Conservation (phyloP, 768 basidiomycete species). For the Boletellus emodensis region DNA sequence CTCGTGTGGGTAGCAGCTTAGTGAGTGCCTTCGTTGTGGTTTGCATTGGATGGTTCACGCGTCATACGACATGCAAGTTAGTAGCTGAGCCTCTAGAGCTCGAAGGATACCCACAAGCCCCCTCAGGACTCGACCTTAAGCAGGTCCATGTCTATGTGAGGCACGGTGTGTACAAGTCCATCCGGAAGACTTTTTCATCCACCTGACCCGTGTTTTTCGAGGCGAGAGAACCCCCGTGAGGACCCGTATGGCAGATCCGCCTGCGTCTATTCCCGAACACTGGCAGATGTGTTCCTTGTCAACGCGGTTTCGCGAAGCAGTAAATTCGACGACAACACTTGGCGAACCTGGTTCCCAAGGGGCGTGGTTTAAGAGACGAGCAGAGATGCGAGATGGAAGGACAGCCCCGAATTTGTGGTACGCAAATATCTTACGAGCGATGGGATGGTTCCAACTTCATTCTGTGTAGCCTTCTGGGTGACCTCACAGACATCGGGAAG, state of each 20-base stretch:
- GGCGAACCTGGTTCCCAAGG: slow-evolving; percentile 17
- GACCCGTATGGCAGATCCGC: slow-evolving; percentile 55
- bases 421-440: slow-evolving; percentile 16
- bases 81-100: slow-evolving; percentile 52
- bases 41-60: not conserved
- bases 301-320: slow-evolving; percentile 46
- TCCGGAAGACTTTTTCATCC: not conserved
- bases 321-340: slow-evolving; percentile 24
- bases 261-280: slow-evolving; percentile 61
- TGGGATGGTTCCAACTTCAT: not conserved
- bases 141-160: slow-evolving; percentile 75
- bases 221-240: slow-evolving; percentile 80
- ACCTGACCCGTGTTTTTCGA: slow-evolving; percentile 23
- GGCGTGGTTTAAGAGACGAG: slow-evolving; percentile 42
- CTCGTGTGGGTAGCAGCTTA: slow-evolving; percentile 3
- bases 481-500: slow-evolving; percentile 50
- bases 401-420: slow-evolving; percentile 61
- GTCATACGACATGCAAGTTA: slow-evolving; percentile 14
- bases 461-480: slow-evolving; percentile 55
- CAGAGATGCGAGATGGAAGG: slow-evolving; percentile 56
- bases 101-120: slow-evolving; percentile 55
- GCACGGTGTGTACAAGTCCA: slow-evolving; percentile 50
- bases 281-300: slow-evolving; percentile 65
- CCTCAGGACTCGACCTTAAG: slow-evolving; percentile 51
- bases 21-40: slow-evolving; percentile 6